Evolutionary conservation across 2,329 filamentous ascomycete species (phyloP), one percentile per base, ranked within the genome.

Genomic region (Furcasterigmium sp.): DNA sequence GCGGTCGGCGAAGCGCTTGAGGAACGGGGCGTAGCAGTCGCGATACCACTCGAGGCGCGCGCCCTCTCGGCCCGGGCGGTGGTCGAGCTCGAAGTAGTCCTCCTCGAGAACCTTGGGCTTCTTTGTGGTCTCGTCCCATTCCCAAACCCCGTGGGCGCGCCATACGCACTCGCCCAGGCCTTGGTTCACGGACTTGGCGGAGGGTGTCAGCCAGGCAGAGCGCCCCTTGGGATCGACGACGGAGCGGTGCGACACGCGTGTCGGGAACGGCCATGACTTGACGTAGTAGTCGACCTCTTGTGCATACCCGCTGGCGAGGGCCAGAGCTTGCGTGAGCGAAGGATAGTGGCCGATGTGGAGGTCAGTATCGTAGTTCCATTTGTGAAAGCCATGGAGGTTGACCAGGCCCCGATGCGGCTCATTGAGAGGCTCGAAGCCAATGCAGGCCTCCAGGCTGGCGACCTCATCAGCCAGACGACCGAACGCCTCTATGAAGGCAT

Each of bases 381-480:
- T 53, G 23, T 66, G 56, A 11, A 68, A 62, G 25, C 58, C 57
- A 23, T 63, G 61, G 4, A 69, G 56, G 30, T 65, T 64, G 25
- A 69, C 57, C 18, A 68, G 59, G 5, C 65, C 65, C 2, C 66
- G 64, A 44, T 67, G 63, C 3, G 65, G 65, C 48, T 69, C 65
- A 32, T 69, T 69, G 56, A 69, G 64, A 8, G 63, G 61, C 44
- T 69, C 65, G 36, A 68, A 68, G 2, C 65, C 65, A 10, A 69
- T 37, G 29, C 58, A 64, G 7, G 61, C 62, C 42, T 64, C 62
- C 8, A 64, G 53, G 15, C 51, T 46, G 2, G 47, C 44, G 9
- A 65, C 39, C 14, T 56, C 58, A 8, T 64, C 62, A 3, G 62
- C 60, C 2, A 64, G 58, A 6, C 52, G 49, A 4, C 62, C 62